phyloP scores from a whole-genome alignment of 176 grass and related monocot species.

The Triticum monococcum region DNA sequence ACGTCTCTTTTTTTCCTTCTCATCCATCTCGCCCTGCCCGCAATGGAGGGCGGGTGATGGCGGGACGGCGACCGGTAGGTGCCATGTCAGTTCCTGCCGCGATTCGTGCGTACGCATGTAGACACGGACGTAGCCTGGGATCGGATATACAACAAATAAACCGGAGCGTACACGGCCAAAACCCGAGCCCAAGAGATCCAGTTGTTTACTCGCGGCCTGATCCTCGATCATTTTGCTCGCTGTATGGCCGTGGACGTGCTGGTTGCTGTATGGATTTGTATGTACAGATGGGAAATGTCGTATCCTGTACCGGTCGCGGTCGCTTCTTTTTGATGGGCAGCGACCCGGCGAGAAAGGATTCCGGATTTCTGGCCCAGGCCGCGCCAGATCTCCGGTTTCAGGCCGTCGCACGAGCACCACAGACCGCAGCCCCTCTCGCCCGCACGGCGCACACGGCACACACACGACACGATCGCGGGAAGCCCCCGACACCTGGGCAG shows the following conservation, averaged over 20 bases:
- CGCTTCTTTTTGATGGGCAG: neutral
- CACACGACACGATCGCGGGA: conserved; percentile 1
- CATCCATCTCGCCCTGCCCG: neutral
- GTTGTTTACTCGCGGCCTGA: neutral
- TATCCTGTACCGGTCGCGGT: neutral
- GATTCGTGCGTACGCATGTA: conserved; percentile 14
- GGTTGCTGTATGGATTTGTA: neutral
- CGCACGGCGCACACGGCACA: neutral
- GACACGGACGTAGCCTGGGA: neutral
- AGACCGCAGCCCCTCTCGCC: neutral
- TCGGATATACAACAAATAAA: neutral
- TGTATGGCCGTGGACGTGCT: neutral
- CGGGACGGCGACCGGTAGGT: conserved; percentile 28
- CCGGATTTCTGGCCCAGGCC: conserved; percentile 2
- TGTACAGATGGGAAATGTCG: neutral
- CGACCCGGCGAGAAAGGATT: neutral
- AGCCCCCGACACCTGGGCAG: neutral
- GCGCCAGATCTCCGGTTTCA: neutral
- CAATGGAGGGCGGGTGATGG: neutral
- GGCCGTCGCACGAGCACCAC: neutral
- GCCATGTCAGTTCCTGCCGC: conserved; percentile 27
- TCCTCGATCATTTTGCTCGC: neutral
- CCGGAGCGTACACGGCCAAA: neutral
- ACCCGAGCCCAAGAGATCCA: too few relatives aligned
- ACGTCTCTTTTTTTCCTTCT: neutral